Evolutionary conservation across 2,329 filamentous ascomycete genomes (phyloP).

Genomic region (Setomelanomma holmii): DNA sequence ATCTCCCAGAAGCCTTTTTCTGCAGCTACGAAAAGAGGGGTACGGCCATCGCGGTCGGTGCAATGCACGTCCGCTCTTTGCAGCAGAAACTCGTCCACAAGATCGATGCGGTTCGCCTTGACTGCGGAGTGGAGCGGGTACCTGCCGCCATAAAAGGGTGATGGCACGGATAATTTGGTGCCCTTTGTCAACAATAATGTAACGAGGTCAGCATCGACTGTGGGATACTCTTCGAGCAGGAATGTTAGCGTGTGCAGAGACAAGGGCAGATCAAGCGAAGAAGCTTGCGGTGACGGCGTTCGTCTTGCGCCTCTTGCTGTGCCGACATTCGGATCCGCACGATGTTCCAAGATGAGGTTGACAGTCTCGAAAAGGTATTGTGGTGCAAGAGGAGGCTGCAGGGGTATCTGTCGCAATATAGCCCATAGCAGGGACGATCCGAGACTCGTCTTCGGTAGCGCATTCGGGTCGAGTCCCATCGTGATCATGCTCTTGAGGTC

Average conservation of each 20-base stretch:
- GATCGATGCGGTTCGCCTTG: slow-evolving; percentile 30
- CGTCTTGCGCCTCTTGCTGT: slow-evolving; percentile 15
- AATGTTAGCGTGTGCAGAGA: slow-evolving; percentile 31
- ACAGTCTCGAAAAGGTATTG: slow-evolving; percentile 28
- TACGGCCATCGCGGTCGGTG: slow-evolving; percentile 20
- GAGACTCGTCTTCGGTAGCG: slow-evolving; percentile 19
- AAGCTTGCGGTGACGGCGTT: slow-evolving; percentile 13
- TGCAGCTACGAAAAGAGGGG: slow-evolving; percentile 31
- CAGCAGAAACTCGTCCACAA: slow-evolving; percentile 31
- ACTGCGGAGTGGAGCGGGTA: slow-evolving; percentile 37
- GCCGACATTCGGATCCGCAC: slow-evolving; percentile 30
- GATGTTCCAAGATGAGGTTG: slow-evolving; percentile 20
- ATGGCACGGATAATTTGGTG: slow-evolving; percentile 25
- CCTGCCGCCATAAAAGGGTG: slow-evolving; percentile 31
- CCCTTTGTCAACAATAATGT: slow-evolving; percentile 29
- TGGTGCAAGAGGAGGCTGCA: slow-evolving; percentile 17
- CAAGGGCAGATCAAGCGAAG: slow-evolving; percentile 10
- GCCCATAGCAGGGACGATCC: slow-evolving; percentile 32
- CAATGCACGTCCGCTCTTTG: slow-evolving; percentile 25
- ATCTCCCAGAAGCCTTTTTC: slow-evolving; percentile 31
- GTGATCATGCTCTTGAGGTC: slow-evolving; percentile 30
- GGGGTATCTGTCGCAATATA: slow-evolving; percentile 25
- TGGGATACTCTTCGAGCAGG: slow-evolving; percentile 30
- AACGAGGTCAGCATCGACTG: slow-evolving; percentile 29
- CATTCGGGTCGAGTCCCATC: slow-evolving; percentile 35